Base-by-base conservation (phyloP, 768 basidiomycete genomes). In the Kondoa malvinella region DNA sequence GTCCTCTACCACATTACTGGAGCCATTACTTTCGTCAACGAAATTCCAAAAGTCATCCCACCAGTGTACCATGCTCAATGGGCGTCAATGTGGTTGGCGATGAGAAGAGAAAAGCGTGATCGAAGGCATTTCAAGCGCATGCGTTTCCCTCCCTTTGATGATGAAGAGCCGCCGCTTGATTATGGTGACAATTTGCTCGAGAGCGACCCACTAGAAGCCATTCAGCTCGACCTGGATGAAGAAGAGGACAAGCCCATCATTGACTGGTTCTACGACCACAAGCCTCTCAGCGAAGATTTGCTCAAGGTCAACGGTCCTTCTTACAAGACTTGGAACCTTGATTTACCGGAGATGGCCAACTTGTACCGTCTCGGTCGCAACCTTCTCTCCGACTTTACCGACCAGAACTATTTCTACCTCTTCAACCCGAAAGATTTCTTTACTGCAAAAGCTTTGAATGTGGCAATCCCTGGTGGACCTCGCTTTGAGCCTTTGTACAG, bases 81-180 rank as follows among this genome's bases (percentile, higher is more conserved):
- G 95, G 92, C 90, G 76, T 88, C 89, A 3, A 99, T 99, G 95
- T 99, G 95, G 95, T 81, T 99, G 59, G 94, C 95, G 14, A 99
- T 99, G 95, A 83, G 95, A 69, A 81, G 95, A 70, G 95, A 99
- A 80, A 99, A 99, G 81, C 84, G 95, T 67, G 95, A 99, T 77
- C 88, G 95, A 76, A 81, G 94, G 68, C 95, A 99, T 78, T 99
- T 99, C 81, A 99, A 99, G 81, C 89, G 95, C 59, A 96, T 99
- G 92, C 86, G 94, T 27, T 99, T 97, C 80, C 95, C 95, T 27
- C 95, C 94, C 0, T 99, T 97, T 76, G 95, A 99, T 76, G 95
- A 97, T 75, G 94, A 99, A 79, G 95, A 99, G 74, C 95, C 95
- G 8, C 95, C 95, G 1, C 82, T 96, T 77, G 95, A 99, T 76